A percentile compares a stretch with the other conserved stretches of the same genome.
Evolutionary conservation across 2,329 filamentous ascomycete genomes (phyloP).

Genomic region (Plenodomus biglobosus): DNA sequence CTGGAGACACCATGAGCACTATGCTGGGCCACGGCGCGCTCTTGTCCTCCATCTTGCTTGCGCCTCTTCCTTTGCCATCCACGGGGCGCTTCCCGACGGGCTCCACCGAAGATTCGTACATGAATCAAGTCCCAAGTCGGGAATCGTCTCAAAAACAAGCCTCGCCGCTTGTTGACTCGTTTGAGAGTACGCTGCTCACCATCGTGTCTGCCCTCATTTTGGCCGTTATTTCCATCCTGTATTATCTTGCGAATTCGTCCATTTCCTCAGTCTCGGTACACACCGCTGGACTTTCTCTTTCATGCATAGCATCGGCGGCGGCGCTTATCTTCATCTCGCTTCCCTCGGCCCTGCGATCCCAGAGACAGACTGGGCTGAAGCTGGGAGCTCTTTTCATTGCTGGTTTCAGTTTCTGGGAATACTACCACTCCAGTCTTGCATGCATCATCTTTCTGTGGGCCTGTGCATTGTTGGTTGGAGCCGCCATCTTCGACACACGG

Average conservation of each 20-base stretch:
- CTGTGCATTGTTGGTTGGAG: slow-evolving; percentile 42
- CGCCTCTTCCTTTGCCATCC: slow-evolving; percentile 53
- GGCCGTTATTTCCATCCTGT: slow-evolving; percentile 41
- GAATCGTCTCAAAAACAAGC: slow-evolving; percentile 37
- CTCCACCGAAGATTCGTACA: slow-evolving; percentile 25
- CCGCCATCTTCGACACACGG: slow-evolving; percentile 46
- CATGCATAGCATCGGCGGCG: slow-evolving; percentile 48
- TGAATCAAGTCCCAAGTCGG: slow-evolving; percentile 20
- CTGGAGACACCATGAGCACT: slow-evolving; percentile 25
- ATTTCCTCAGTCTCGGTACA: slow-evolving; percentile 35
- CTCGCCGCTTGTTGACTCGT: slow-evolving; percentile 42
- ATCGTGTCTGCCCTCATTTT: slow-evolving; percentile 45
- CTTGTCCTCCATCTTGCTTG: slow-evolving; percentile 48
- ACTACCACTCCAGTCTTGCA: slow-evolving; percentile 15
- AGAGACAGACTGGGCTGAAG: slow-evolving; percentile 36
- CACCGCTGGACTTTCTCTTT: slow-evolving; percentile 43
- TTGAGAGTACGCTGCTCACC: slow-evolving; percentile 47
- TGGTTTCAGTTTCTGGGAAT: slow-evolving; percentile 27
- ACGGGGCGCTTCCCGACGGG: slow-evolving; percentile 36
- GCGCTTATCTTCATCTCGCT: slow-evolving; percentile 48
- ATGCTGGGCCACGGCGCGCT: slow-evolving; percentile 53
- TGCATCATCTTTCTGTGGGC: slow-evolving; percentile 19
- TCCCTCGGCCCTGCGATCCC: slow-evolving; percentile 46
- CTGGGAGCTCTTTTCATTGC: slow-evolving; percentile 32
- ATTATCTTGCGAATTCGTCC: slow-evolving; percentile 35